Conservation (phyloP, 345 rosid genomes). For the Eucalyptus marginata region DNA sequence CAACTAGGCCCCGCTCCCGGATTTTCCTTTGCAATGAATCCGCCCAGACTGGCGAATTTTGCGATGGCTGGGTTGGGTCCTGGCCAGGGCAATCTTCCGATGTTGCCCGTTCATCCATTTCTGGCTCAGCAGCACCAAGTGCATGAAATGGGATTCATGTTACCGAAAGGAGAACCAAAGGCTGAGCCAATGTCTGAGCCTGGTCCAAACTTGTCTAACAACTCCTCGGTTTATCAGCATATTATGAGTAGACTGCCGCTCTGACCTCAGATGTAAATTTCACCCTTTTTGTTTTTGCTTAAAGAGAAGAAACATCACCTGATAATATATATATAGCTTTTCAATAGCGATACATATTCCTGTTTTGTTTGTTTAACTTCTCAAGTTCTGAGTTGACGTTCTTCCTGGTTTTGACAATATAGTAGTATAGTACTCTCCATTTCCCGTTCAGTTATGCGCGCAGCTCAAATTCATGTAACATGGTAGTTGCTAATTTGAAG, state of each 20-base stretch:
- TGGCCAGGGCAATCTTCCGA: constrained; percentile 51
- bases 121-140: constrained; percentile 35
- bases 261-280: constrained; percentile 43
- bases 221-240: constrained; percentile 46
- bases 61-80: constrained; percentile 61
- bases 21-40: constrained; percentile 60
- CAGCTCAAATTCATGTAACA: neutral
- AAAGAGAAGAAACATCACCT: neutral
- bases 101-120: constrained; percentile 41
- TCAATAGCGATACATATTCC: neutral
- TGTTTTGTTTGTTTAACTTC: neutral
- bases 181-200: constrained; percentile 62
- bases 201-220: constrained; percentile 38
- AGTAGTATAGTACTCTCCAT: neutral
- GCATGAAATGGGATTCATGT: constrained; percentile 44
- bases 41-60: constrained; percentile 44
- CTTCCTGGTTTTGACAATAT: neutral
- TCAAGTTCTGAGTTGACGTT: neutral
- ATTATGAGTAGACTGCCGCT: constrained; percentile 79
- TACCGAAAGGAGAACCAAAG: constrained; percentile 79
- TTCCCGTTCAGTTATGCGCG: neutral
- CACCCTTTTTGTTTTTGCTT: neutral
- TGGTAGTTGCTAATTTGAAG: neutral
- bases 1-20: constrained; percentile 52
- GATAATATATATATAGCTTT: neutral